A percentile compares a stretch with the other conserved stretches of the same genome.
phyloP scores from a whole-genome alignment of 805 yeast genomes.

The Komagataella mondaviorum region DNA sequence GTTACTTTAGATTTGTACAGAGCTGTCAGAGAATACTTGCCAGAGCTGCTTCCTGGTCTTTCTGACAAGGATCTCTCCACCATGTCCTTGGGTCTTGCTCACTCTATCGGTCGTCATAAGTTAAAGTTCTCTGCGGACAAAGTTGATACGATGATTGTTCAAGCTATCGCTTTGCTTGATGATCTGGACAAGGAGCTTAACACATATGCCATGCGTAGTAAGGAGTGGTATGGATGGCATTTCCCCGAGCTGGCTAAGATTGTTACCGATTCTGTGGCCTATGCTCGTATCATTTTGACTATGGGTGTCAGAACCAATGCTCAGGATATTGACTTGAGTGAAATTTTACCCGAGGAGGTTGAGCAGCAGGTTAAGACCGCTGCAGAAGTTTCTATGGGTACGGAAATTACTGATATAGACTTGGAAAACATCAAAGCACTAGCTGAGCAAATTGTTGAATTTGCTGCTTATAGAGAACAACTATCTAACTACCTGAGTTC shows the following conservation, averaged over 20 bases:
- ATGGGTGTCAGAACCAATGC: slow-evolving; percentile 95
- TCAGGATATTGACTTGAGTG: slow-evolving; percentile 78
- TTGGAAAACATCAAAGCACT: slow-evolving; percentile 76
- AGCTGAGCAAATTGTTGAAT: slow-evolving; percentile 94
- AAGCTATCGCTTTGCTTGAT: slow-evolving; percentile 93
- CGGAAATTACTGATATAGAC: slow-evolving; percentile 90
- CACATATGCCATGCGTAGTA: slow-evolving; percentile 97
- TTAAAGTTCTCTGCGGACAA: slow-evolving; percentile 95
- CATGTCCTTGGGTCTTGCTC: slow-evolving; percentile 97
- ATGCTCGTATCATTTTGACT: slow-evolving; percentile 82
- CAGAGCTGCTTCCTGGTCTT: slow-evolving; percentile 89
- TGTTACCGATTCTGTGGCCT: slow-evolving; percentile 90
- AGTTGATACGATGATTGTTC: slow-evolving; percentile 98
- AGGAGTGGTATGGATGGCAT: slow-evolving; percentile 99
- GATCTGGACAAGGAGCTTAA: slow-evolving; percentile 96
- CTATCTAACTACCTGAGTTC: slow-evolving; percentile 80
- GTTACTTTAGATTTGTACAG: slow-evolving; percentile 90
- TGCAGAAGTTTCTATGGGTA: slow-evolving; percentile 99
- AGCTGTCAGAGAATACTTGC: slow-evolving; percentile 88
- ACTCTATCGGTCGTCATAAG: slow-evolving; percentile 96
- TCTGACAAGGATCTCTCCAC: slow-evolving; percentile 73
- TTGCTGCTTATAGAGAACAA: slow-evolving; percentile 94
- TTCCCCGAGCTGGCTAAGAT: slow-evolving; percentile 99
- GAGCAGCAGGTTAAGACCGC: slow-evolving; percentile 90
- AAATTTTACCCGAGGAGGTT: slow-evolving; percentile 82